Evolutionary conservation across 805 yeast species (phyloP), one percentile per base, ranked within the genome.

Genomic region (Monosporozyma yasuniensis): DNA sequence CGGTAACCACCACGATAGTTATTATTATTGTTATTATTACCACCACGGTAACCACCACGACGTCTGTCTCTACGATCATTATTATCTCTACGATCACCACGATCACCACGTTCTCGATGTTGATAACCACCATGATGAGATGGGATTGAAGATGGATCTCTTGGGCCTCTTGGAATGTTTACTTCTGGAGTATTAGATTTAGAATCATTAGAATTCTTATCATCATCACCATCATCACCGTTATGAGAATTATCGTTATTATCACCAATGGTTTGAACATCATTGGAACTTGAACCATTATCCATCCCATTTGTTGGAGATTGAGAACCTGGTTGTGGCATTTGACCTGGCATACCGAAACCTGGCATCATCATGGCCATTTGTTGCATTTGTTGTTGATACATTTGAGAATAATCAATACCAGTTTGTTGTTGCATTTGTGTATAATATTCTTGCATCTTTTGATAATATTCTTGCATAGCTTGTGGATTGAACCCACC

Each of bases 391-490:
- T 63, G 71, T 54, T 56, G 71, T 50, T 64, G 68, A 51, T 63
- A 65, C 64, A 66, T 60, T 53, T 66, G 68, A 37, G 60, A 53
- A 44, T 64, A 64, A 51, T 65, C 68, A 46, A 63, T 61, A 42
- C 69, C 69, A 14, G 68, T 63, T 48, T 64, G 68, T 48, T 65
- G 68, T 41, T 61, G 66, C 60, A 60, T 58, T 50, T 66, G 71
- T 45, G 64, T 61, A 49, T 61, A 62, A 54, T 78, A 78, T 56
- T 75, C 79, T 61, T 77, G 81, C 79, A 79, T 75, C 62, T 78
- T 74, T 61, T 76, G 78, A 74, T 81, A 78, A 61, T 82, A 82
- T 54, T 79, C 84, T 47, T 73, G 78, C 77, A 79, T 76, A 70
- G 79, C 78, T 56, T 80, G 84, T 8, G 83, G 73, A 46, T 66